A percentile compares a stretch with the other conserved stretches of the same genome.
phyloP scores from a whole-genome alignment of 2,329 filamentous ascomycete species.

The Dothideomycetes sp. region DNA sequence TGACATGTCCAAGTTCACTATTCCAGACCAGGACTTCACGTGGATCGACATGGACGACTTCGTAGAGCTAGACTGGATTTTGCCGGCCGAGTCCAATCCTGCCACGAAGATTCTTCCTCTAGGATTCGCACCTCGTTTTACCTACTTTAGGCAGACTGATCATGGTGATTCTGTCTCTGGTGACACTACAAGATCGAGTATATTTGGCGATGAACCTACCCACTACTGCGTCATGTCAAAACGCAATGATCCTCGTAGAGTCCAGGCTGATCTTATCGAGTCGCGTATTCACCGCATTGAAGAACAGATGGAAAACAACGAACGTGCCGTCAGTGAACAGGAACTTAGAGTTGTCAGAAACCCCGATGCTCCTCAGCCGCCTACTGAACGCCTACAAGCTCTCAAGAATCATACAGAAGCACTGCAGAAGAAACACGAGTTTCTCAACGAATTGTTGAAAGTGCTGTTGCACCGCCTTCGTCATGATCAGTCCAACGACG shows the following conservation, averaged over 20 bases:
- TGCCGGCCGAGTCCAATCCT: constrained; percentile 81
- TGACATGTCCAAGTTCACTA: constrained; percentile 79
- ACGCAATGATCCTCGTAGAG: constrained; percentile 65
- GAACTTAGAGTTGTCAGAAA: constrained; percentile 52
- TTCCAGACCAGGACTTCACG: constrained; percentile 86
- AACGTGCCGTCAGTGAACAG: constrained; percentile 62
- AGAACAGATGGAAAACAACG: constrained; percentile 67
- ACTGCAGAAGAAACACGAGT: constrained; percentile 49
- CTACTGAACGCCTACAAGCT: constrained; percentile 47
- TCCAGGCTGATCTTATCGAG: constrained; percentile 79
- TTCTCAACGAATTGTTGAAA: constrained; percentile 49
- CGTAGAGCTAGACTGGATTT: constrained; percentile 92
- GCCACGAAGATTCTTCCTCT: constrained; percentile 91
- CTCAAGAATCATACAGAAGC: constrained; percentile 49
- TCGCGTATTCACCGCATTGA: constrained; percentile 70
- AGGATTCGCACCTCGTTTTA: constrained; percentile 86
- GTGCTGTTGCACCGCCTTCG: constrained; percentile 47
- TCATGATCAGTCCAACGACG: constrained; percentile 47
- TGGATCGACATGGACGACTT: constrained; percentile 99
- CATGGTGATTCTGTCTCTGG: constrained; percentile 70
- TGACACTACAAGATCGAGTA: constrained; percentile 74
- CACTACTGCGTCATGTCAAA: constrained; percentile 89
- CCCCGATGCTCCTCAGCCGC: constrained; percentile 32
- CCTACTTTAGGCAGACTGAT: constrained; percentile 95
- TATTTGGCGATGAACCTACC: constrained; percentile 86